A percentile compares a stretch with the other conserved stretches of the same genome.
Conservation (phyloP, 2,329 filamentous ascomycete species). For the Knoxdaviesia capensis region DNA sequence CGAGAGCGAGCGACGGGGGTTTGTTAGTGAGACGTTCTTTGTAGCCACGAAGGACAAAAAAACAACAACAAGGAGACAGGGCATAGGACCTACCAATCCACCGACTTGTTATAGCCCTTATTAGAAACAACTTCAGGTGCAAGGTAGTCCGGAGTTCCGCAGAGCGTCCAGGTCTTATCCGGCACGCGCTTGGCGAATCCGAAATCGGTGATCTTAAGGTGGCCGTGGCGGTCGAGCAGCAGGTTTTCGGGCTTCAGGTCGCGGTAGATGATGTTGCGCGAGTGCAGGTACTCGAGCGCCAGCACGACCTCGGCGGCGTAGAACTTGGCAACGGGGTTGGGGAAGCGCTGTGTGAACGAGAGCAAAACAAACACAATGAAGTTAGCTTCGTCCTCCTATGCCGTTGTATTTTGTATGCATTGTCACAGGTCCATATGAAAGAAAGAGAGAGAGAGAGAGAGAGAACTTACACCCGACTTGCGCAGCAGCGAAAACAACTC, state of each 20-base stretch:
- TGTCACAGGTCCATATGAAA: not conserved
- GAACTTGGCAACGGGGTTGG: conserved; percentile 96
- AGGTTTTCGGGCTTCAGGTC: conserved; percentile 93
- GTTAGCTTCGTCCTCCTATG: too few species aligned
- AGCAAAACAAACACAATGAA: not conserved
- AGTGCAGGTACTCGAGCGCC: conserved; percentile 86
- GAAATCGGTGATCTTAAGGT: conserved; percentile 95
- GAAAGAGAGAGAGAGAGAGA: not conserved
- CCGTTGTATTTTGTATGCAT: too few species aligned
- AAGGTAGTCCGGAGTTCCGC: conserved; percentile 91
- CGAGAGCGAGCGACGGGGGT: not conserved
- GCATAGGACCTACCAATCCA: conserved; percentile 64
- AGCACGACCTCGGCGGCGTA: conserved; percentile 95
- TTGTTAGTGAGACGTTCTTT: not conserved
- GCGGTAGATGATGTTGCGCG: conserved; percentile 90
- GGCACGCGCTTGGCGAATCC: conserved; percentile 96
- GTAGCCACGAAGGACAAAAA: not conserved
- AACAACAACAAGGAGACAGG: conserved; percentile 2
- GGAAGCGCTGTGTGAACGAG: conserved; percentile 54
- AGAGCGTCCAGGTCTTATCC: conserved; percentile 98
- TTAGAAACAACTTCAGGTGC: conserved; percentile 97
- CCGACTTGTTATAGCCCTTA: conserved; percentile 98
- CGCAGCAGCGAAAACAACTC: conserved; percentile 89
- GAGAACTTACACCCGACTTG: conserved; percentile 62
- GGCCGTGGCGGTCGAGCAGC: conserved; percentile 76